Percentiles rank a stretch among this genome's conserved stretches.
These are phyloP conservation scores for Juglanconis sp. DNA, from an alignment of 2,329 filamentous ascomycete species.

Conservation along the genomic window DNA sequence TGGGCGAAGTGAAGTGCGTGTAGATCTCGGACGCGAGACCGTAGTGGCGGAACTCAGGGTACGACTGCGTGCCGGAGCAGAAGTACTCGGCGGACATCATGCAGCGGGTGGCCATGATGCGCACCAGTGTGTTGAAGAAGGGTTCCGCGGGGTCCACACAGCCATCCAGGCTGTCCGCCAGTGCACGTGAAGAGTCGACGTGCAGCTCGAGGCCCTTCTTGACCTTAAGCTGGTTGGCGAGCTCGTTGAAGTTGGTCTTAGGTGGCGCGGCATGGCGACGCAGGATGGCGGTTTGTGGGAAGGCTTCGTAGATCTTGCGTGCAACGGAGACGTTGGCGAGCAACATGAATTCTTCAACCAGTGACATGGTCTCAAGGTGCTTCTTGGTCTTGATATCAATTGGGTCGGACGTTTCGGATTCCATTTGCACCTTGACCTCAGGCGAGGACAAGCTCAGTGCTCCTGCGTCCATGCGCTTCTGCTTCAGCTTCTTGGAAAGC, in stretches of 20 bases:
- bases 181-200: constrained; percentile 83
- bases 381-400: constrained; percentile 96
- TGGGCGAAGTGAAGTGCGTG: constrained; percentile 97
- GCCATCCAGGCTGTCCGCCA: constrained; percentile 85
- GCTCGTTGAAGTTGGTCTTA: constrained; percentile 94
- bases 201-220: constrained; percentile 78
- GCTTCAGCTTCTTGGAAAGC: constrained; percentile 88
- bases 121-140: constrained; percentile 97
- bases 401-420: constrained; percentile 93
- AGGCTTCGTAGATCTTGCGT: constrained; percentile 82
- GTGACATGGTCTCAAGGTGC: constrained; percentile 89
- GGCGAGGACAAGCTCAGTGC: constrained; percentile 95
- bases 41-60: constrained; percentile 95
- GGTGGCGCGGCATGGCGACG: constrained; percentile 89
- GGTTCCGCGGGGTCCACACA: constrained; percentile 79
- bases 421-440: constrained; percentile 92
- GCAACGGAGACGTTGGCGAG: constrained; percentile 96
- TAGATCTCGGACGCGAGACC: constrained; percentile 95
- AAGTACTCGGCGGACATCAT: constrained; percentile 99
- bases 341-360: constrained; percentile 99
- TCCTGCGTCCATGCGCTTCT: constrained; percentile 94
- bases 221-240: constrained; percentile 83
- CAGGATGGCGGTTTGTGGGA: constrained; percentile 91
- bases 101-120: constrained; percentile 95
- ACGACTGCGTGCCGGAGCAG: constrained; percentile 86